Percentiles rank a stretch among this genome's conserved stretches.
Evolutionary conservation across 148 eudicot species (phyloP).

Genomic region (Selenicereus undatus): DNA sequence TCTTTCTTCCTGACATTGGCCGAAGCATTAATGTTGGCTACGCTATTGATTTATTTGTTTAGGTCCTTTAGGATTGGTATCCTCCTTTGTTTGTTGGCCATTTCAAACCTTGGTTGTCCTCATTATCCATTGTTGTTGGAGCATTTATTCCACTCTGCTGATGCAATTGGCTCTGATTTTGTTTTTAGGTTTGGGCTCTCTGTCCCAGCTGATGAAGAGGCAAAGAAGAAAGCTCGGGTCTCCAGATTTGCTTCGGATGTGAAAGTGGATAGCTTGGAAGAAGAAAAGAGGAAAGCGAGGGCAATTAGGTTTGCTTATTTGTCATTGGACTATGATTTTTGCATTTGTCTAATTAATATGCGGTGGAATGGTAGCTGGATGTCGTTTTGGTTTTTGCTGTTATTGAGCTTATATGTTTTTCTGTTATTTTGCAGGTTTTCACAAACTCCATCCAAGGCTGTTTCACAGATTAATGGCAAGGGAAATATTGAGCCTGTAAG

Average conservation of each 20-base stretch:
- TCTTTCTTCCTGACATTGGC: too few relatives aligned
- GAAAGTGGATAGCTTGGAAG: slow-evolving; percentile 57
- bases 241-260: slow-evolving; percentile 53
- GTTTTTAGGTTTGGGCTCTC: slow-evolving; percentile 60
- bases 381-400: not conserved
- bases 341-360: not conserved
- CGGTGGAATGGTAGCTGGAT: not conserved
- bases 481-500: slow-evolving; percentile 46
- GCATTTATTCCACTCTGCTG: too few relatives aligned
- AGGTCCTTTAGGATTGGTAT: not conserved
- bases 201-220: slow-evolving; percentile 57
- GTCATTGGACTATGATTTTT: not conserved
- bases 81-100: not conserved
- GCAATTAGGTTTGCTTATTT: slow-evolving; percentile 57
- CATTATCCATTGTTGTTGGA: not conserved
- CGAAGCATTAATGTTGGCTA: too few relatives aligned
- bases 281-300: slow-evolving; percentile 93
- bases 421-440: slow-evolving; percentile 51
- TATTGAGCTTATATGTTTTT: not conserved
- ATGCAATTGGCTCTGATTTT: slow-evolving; percentile 7
- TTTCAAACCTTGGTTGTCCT: not conserved
- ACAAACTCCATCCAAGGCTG: slow-evolving; percentile 33
- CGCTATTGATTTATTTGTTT: not conserved
- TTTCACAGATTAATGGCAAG: slow-evolving; percentile 35
- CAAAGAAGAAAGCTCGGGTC: slow-evolving; percentile 81